These are phyloP conservation scores for Talaromyces islandicus DNA, from an alignment of 2,329 filamentous ascomycete genomes.

Conservation along the genomic window DNA sequence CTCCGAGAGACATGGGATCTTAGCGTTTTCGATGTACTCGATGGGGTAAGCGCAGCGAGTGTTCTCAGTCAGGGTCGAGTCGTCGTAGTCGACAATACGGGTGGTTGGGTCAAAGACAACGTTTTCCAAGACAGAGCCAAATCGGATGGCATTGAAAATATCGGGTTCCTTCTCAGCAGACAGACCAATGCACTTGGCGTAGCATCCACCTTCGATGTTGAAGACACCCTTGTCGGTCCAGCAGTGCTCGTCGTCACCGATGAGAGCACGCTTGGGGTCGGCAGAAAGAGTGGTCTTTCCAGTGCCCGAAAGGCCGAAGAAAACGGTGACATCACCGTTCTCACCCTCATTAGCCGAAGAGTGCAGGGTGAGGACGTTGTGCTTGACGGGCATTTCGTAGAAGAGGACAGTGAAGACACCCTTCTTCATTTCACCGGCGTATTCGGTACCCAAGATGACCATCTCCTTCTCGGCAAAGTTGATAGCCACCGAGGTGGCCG, in stretches of 20 bases:
- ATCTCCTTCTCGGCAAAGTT: slow-evolving; percentile 99
- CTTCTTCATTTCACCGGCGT: slow-evolving; percentile 97
- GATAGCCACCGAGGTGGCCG: slow-evolving; percentile 93
- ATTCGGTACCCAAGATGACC: slow-evolving; percentile 98
- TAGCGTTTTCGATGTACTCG: slow-evolving; percentile 97
- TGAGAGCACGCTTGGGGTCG: slow-evolving; percentile 90
- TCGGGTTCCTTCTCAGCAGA: slow-evolving; percentile 98
- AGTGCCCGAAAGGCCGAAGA: slow-evolving; percentile 97
- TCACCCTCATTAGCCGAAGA: slow-evolving; percentile 97
- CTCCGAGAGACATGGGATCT: slow-evolving; percentile 87
- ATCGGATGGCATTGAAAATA: slow-evolving; percentile 92
- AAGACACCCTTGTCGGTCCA: slow-evolving; percentile 96
- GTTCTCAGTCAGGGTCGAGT: slow-evolving; percentile 93
- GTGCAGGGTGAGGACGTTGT: slow-evolving; percentile 97
- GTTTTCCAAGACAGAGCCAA: slow-evolving; percentile 96
- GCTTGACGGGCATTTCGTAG: slow-evolving; percentile 99
- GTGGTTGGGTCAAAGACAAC: slow-evolving; percentile 92
- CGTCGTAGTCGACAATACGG: slow-evolving; percentile 91
- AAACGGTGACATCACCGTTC: slow-evolving; percentile 92
- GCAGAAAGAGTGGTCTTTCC: slow-evolving; percentile 98
- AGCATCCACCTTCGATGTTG: slow-evolving; percentile 99
- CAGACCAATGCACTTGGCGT: slow-evolving; percentile 96
- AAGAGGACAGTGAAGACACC: slow-evolving; percentile 98
- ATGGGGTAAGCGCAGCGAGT: slow-evolving; percentile 98
- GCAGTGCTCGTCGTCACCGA: slow-evolving; percentile 99